phyloP scores from a whole-genome alignment of 2,329 filamentous ascomycete species.

The Sporothrix variecibatus region DNA sequence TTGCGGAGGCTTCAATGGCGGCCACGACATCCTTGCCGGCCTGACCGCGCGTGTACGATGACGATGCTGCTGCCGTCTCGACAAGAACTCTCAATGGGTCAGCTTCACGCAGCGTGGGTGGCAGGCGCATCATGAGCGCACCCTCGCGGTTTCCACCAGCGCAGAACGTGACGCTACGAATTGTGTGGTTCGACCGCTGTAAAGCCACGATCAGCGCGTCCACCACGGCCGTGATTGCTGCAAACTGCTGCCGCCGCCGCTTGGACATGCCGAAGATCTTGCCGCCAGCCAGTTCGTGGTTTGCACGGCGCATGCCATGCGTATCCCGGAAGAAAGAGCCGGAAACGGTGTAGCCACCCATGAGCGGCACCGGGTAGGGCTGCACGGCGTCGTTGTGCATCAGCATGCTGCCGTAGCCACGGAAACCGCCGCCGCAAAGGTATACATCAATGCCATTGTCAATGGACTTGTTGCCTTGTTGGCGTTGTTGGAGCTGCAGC shows the following conservation, averaged over 20 bases:
- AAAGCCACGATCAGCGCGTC: slow-evolving; percentile 70
- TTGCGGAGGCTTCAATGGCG: slow-evolving; percentile 43
- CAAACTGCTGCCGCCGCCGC: slow-evolving; percentile 76
- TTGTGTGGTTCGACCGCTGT: slow-evolving; percentile 46
- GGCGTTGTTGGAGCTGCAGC: slow-evolving; percentile 31
- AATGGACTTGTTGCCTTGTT: slow-evolving; percentile 42
- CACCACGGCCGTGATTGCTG: slow-evolving; percentile 80
- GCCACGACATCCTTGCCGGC: slow-evolving; percentile 5
- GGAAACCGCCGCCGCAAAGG: slow-evolving; percentile 85
- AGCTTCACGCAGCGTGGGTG: slow-evolving; percentile 58
- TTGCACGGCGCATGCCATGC: slow-evolving; percentile 52
- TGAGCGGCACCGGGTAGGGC: slow-evolving; percentile 81
- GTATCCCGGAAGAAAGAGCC: slow-evolving; percentile 61
- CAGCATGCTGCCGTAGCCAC: slow-evolving; percentile 86
- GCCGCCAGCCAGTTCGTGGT: slow-evolving; percentile 50
- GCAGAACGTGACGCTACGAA: slow-evolving; percentile 78
- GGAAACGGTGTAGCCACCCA: slow-evolving; percentile 74
- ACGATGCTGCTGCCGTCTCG: slow-evolving; percentile 7
- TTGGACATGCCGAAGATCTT: slow-evolving; percentile 78
- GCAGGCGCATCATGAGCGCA: slow-evolving; percentile 71
- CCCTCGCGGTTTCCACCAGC: slow-evolving; percentile 84
- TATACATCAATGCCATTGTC: slow-evolving; percentile 66
- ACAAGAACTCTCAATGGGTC: slow-evolving; percentile 58
- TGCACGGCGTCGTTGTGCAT: slow-evolving; percentile 73
- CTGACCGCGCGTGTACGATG: not conserved